Evolutionary conservation across 2,329 filamentous ascomycete genomes (phyloP).

Genomic region (Nemania sp.): DNA sequence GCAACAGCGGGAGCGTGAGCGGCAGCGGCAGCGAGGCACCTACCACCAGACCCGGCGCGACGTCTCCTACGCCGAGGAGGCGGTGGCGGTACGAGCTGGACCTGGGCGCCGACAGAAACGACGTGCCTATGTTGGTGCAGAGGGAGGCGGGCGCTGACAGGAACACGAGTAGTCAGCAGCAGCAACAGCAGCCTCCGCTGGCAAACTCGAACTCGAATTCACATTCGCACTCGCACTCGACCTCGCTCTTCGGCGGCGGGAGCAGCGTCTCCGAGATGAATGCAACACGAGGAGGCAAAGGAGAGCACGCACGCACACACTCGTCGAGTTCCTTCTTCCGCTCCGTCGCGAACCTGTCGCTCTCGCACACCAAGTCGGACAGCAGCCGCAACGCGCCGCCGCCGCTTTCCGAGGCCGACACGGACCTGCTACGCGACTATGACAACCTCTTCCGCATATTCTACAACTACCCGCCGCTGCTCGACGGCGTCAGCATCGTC

Average conservation of each 20-base stretch:
- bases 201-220: slow-evolving; percentile 48
- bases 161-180: slow-evolving; percentile 21
- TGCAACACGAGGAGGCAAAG: slow-evolving; percentile 61
- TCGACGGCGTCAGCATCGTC: slow-evolving; percentile 87
- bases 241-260: slow-evolving; percentile 63
- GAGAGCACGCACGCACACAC: slow-evolving; percentile 56
- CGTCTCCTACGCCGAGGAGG: slow-evolving; percentile 53
- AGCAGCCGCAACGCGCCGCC: slow-evolving; percentile 45
- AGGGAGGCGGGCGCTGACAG: slow-evolving; percentile 58
- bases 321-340: slow-evolving; percentile 72
- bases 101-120: slow-evolving; percentile 69
- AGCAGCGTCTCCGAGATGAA: slow-evolving; percentile 44
- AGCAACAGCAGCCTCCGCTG: too few species aligned
- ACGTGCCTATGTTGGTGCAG: slow-evolving; percentile 87
- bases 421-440: slow-evolving; percentile 86
- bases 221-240: too few species aligned
- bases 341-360: slow-evolving; percentile 78
- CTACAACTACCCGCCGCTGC: slow-evolving; percentile 84
- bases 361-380: slow-evolving; percentile 55
- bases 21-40: slow-evolving; percentile 43
- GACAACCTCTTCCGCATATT: slow-evolving; percentile 95
- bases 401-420: slow-evolving; percentile 62
- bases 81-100: slow-evolving; percentile 91
- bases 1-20: slow-evolving; percentile 38
- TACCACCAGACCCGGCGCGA: slow-evolving; percentile 42